Conservation (phyloP, 1,284 basidiomycete genomes). For the Ceratobasidium sp. region DNA sequence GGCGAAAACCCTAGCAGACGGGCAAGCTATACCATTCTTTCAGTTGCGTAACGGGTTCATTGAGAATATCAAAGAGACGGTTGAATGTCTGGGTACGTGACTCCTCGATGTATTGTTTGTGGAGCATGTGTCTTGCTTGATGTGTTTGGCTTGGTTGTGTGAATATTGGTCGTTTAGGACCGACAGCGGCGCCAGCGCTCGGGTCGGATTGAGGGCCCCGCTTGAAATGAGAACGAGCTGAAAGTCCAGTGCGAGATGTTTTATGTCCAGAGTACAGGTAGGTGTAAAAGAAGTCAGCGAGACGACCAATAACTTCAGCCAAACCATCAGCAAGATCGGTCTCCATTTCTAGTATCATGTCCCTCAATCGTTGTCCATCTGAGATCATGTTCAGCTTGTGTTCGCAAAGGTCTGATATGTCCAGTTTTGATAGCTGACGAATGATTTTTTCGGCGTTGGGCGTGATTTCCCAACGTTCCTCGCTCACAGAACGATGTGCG, state of each 20-base stretch:
- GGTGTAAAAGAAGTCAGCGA: not conserved
- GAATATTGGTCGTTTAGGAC: not conserved
- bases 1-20: no score
- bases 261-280: not conserved
- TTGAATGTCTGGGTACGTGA: not conserved
- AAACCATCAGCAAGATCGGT: not conserved
- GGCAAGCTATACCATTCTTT: no score
- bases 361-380: not conserved
- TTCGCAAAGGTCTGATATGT: not conserved
- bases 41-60: no score
- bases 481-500: no score
- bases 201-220: no score
- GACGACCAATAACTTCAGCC: not conserved
- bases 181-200: not conserved
- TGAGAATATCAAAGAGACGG: not conserved
- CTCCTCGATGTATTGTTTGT: not conserved
- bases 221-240: no score
- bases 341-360: not conserved
- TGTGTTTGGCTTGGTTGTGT: not conserved
- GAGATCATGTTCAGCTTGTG: not conserved
- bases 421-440: not conserved
- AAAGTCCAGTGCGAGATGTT: no score
- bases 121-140: not conserved
- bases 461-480: no score
- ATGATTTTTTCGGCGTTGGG: not conserved